Percentiles rank a stretch among this genome's conserved stretches.
Conservation (phyloP, 2,329 filamentous ascomycete genomes). For the Talaromyces atroroseus region DNA sequence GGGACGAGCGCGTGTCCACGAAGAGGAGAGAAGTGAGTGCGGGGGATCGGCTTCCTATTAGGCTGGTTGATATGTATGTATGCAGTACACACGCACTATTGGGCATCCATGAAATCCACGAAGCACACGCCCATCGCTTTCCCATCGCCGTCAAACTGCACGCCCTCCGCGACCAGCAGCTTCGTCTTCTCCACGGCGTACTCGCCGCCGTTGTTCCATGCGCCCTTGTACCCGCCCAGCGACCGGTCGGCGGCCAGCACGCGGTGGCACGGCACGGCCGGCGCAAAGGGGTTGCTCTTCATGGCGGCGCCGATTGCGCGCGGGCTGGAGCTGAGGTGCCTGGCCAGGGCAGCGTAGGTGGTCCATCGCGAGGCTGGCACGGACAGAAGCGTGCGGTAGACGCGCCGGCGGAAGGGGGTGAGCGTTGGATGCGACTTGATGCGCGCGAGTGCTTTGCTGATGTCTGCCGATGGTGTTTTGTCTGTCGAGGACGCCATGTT, state of each 20-base stretch:
- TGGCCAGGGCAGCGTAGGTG: constrained; percentile 69
- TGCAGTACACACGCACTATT: background rate
- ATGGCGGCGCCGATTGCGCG: constrained; percentile 74
- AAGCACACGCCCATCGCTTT: constrained; percentile 34
- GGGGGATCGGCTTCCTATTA: background rate
- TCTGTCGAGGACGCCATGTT: too few relatives aligned
- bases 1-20: too few relatives aligned
- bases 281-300: constrained; percentile 73
- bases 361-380: constrained; percentile 71
- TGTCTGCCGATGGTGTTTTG: background rate
- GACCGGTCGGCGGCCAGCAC: constrained; percentile 67
- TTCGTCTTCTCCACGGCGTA: constrained; percentile 38
- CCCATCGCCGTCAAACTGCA: constrained; percentile 40
- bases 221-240: constrained; percentile 49
- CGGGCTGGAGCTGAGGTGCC: constrained; percentile 63
- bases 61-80: background rate
- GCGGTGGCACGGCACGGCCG: constrained; percentile 74
- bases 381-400: constrained; percentile 69
- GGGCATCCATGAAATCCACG: constrained; percentile 24
- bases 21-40: background rate
- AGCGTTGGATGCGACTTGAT: constrained; percentile 43
- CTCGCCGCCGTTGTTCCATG: constrained; percentile 43
- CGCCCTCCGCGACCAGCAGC: constrained; percentile 39
- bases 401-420: constrained; percentile 46
- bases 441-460: constrained; percentile 31